These are phyloP conservation scores for Jackrogersella multiformis DNA, from an alignment of 495 filamentous ascomycete genomes.

Conservation along the genomic window DNA sequence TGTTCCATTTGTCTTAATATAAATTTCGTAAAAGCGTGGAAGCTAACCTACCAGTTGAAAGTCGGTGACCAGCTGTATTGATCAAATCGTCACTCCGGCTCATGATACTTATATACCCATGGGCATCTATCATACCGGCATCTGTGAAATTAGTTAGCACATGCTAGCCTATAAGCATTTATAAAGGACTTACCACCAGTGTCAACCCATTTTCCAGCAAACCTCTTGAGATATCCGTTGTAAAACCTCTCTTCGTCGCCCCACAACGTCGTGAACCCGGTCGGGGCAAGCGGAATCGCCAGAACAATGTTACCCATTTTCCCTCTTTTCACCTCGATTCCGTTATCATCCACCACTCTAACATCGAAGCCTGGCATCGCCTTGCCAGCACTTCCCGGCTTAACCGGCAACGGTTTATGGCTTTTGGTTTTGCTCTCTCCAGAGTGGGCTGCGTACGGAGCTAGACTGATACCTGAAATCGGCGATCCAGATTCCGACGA, in stretches of 20 bases:
- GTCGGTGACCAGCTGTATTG: slow-evolving; percentile 92
- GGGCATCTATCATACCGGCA: slow-evolving; percentile 81
- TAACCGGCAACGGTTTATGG: slow-evolving; percentile 59
- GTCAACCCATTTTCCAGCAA: slow-evolving; percentile 82
- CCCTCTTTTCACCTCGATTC: slow-evolving; percentile 69
- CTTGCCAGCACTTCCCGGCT: slow-evolving; percentile 87
- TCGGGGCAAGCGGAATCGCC: slow-evolving; percentile 81
- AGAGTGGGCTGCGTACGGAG: slow-evolving; percentile 60
- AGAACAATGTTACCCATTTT: slow-evolving; percentile 94
- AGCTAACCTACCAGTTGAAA: slow-evolving; percentile 76
- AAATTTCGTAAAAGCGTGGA: not conserved
- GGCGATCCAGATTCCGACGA: slow-evolving; percentile 91
- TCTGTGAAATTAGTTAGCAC: slow-evolving; percentile 56
- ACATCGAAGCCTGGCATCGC: slow-evolving; percentile 93
- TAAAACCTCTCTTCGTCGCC: slow-evolving; percentile 85
- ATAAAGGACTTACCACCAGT: slow-evolving; percentile 64
- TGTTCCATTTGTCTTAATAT: slow-evolving; percentile 42
- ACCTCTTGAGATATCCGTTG: slow-evolving; percentile 79
- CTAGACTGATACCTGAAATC: slow-evolving; percentile 81
- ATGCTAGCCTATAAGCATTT: not conserved
- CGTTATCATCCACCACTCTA: slow-evolving; percentile 80
- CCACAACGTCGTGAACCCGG: slow-evolving; percentile 86
- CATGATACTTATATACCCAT: slow-evolving; percentile 89
- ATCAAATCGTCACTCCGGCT: slow-evolving; percentile 90
- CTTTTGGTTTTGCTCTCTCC: slow-evolving; percentile 43